A percentile compares a stretch with the other conserved stretches of the same genome.
phyloP scores from a whole-genome alignment of 2,329 filamentous ascomycete genomes.

The Fusarium avenaceum region DNA sequence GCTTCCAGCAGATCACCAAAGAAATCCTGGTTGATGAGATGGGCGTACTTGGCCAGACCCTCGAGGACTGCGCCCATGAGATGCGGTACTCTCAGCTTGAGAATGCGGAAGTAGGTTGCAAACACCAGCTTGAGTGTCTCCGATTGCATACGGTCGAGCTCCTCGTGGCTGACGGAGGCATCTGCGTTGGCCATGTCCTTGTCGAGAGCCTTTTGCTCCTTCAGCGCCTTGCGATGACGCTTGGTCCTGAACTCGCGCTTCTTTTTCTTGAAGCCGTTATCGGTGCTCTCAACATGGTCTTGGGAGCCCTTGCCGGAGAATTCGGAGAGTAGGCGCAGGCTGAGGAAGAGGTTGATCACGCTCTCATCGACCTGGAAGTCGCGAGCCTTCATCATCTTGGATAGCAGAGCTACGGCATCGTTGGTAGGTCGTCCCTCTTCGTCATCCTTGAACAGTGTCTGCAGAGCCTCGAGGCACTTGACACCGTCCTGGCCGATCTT shows the following conservation, averaged over 20 bases:
- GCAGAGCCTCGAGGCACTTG: constrained; percentile 82
- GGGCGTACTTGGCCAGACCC: constrained; percentile 91
- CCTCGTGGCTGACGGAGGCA: constrained; percentile 90
- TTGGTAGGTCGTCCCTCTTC: constrained; percentile 90
- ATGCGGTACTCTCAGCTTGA: constrained; percentile 83
- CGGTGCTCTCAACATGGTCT: constrained; percentile 74
- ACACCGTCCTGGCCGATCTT: constrained; percentile 79
- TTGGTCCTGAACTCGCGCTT: constrained; percentile 92
- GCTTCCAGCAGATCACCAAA: constrained; percentile 97
- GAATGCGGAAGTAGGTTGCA: constrained; percentile 91
- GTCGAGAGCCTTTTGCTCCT: constrained; percentile 87
- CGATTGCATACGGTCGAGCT: constrained; percentile 92
- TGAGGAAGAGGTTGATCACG: constrained; percentile 90
- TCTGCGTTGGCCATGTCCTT: constrained; percentile 96
- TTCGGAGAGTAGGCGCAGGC: constrained; percentile 88
- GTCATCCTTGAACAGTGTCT: constrained; percentile 86
- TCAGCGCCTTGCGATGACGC: constrained; percentile 82
- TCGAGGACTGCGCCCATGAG: constrained; percentile 98
- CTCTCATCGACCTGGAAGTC: constrained; percentile 87
- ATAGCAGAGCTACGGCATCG: constrained; percentile 85
- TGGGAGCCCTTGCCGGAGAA: constrained; percentile 87
- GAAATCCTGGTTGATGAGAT: constrained; percentile 99
- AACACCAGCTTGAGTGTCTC: constrained; percentile 98
- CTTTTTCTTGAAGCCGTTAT: constrained; percentile 70
- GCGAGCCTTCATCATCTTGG: constrained; percentile 94